Base-by-base conservation (phyloP, 148 eudicot species). In the Vaccinium macrocarpon region DNA sequence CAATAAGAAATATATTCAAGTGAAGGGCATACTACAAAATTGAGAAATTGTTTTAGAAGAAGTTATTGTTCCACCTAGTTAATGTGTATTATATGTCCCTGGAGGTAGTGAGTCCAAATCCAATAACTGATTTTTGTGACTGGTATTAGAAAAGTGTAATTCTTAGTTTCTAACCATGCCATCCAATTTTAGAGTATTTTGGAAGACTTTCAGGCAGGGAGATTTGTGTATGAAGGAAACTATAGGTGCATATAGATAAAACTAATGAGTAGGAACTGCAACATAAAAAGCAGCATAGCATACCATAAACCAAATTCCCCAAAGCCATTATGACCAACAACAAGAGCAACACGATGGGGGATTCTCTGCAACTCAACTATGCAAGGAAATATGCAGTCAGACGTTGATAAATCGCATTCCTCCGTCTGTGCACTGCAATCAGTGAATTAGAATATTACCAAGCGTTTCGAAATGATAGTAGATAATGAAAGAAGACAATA, bases 261-360 rank as follows among this genome's bases (percentile, higher is more conserved):
- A 53, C 16, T 50, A 23, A 16, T 61, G 84, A 52, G 78, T 2
- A 76, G 42, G 77, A 76, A 79, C 21, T 55, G 46, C 18, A 21
- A 61, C 76, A 56, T 23, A 49, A 35, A 85, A 76, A 84, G 78
- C 19, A 79, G 84, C 91, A 85, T 93, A 97, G 98, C 90, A 85
- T 93, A 97, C 99, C 99, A 97, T 64, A 97, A 78, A 87, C 92
- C 88, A 80, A 97, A 97, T 62, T 93, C 95, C 80, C 98, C 99
- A 85, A 88, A 91, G 76, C 98, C 98, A 86, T 95, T 95, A 85
- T 97, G 97, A 78, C 99, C 98, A 86, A 97, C 72, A 72, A 97
- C 88, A 83, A 95, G 87, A 76, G 86, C 76, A 79, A 90, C 78
- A 55, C 85, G 87, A 46, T 89, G 88, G 78, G 98, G 98, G 85